Conservation (phyloP, 805 yeast genomes). For the Schwanniomyces yamadae region DNA sequence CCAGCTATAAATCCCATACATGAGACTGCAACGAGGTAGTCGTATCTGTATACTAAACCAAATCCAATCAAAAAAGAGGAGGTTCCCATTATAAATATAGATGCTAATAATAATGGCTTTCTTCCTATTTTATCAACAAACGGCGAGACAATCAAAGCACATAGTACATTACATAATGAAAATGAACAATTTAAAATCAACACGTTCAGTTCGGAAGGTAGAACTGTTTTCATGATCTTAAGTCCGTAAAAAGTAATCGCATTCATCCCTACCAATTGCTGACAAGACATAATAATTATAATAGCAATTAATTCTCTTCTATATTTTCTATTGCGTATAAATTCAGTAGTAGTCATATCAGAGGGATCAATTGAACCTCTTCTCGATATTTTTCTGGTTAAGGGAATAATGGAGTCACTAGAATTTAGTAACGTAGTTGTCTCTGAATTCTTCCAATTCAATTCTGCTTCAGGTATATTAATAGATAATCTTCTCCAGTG, state of each 20-base stretch:
- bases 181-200: slow-evolving; percentile 68
- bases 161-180: slow-evolving; percentile 65
- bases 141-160: slow-evolving; percentile 68
- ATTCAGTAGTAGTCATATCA: slow-evolving; percentile 18
- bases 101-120: slow-evolving; percentile 38
- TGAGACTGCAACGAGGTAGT: slow-evolving; percentile 17
- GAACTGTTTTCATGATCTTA: slow-evolving; percentile 59
- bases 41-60: slow-evolving; percentile 18
- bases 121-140: slow-evolving; percentile 74
- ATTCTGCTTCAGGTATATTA: neutral
- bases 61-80: slow-evolving; percentile 24
- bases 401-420: slow-evolving; percentile 5
- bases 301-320: slow-evolving; percentile 30
- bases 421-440: slow-evolving; percentile 1
- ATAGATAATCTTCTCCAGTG: slow-evolving; percentile 34
- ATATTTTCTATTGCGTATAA: slow-evolving; percentile 17
- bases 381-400: slow-evolving; percentile 14
- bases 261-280: slow-evolving; percentile 72
- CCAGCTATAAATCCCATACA: slow-evolving; percentile 35
- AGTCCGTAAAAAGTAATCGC: slow-evolving; percentile 91
- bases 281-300: slow-evolving; percentile 35
- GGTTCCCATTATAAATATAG: slow-evolving; percentile 21
- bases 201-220: slow-evolving; percentile 60
- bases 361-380: slow-evolving; percentile 32
- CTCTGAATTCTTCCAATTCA: slow-evolving; percentile 5